These are phyloP conservation scores for Tetragonia tetragonoides DNA, from an alignment of 148 eudicot species.

Conservation along the genomic window DNA sequence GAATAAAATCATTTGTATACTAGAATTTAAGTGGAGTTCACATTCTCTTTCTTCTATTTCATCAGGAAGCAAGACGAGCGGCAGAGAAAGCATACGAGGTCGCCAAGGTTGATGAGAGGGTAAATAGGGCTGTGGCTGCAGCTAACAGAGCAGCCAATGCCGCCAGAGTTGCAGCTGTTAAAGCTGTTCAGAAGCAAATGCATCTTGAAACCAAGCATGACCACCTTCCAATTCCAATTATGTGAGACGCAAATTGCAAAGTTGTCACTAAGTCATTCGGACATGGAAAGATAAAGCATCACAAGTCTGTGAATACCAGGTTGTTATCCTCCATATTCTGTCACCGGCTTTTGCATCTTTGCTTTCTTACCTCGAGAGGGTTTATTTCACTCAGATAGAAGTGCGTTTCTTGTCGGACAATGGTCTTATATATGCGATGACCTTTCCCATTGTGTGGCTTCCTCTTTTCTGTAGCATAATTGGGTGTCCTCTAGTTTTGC, in stretches of 20 bases:
- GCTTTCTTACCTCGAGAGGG: conserved; percentile 27
- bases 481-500: conserved; percentile 22
- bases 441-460: conserved; percentile 22
- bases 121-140: conserved; percentile 70
- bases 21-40: neutral
- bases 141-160: conserved; percentile 92
- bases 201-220: conserved; percentile 47
- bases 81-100: conserved; percentile 80
- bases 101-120: conserved; percentile 86
- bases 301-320: neutral
- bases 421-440: conserved; percentile 1
- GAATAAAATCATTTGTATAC: no score
- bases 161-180: conserved; percentile 89
- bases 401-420: neutral
- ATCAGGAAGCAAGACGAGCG: conserved; percentile 87
- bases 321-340: conserved; percentile 7
- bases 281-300: conserved; percentile 9
- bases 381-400: conserved; percentile 4
- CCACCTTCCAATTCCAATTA: conserved; percentile 37
- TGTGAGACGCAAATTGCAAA: conserved; percentile 20
- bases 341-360: conserved; percentile 25
- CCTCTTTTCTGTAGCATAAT: conserved; percentile 24
- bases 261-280: neutral
- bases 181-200: conserved; percentile 83
- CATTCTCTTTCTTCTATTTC: neutral